These are phyloP conservation scores for Ophiocytium majus DNA, from an alignment of 352 stramenopile genomes.

Conservation along the genomic window DNA sequence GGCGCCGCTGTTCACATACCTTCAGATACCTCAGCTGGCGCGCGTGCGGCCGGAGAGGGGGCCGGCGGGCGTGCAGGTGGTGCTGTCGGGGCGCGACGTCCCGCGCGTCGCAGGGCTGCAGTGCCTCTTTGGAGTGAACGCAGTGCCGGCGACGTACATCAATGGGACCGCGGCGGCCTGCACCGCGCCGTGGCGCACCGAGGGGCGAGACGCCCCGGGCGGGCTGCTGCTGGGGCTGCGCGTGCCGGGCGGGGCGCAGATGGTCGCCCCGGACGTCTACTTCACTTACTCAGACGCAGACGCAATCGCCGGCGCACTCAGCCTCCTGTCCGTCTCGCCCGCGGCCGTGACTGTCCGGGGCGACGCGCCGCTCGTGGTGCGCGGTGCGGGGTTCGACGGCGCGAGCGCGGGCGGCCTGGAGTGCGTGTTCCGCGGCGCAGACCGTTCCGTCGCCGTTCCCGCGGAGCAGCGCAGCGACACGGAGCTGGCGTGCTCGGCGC, in stretches of 20 bases:
- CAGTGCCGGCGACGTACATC: background rate
- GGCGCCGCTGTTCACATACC: background rate
- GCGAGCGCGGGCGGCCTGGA: slow-evolving; percentile 38
- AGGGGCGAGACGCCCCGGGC: background rate
- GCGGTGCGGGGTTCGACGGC: slow-evolving; percentile 59
- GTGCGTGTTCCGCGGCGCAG: background rate
- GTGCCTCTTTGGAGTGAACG: background rate
- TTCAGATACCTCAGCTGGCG: background rate
- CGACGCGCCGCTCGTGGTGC: slow-evolving; percentile 24
- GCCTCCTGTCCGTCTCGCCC: slow-evolving; percentile 51
- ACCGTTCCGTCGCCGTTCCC: too few relatives aligned
- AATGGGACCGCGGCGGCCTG: background rate
- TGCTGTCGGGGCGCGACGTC: background rate
- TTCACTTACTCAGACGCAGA: slow-evolving; percentile 5
- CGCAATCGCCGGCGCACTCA: background rate
- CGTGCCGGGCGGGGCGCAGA: background rate
- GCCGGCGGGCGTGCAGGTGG: background rate
- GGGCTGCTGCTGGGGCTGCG: background rate
- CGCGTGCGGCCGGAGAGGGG: too few relatives aligned
- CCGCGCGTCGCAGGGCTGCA: background rate
- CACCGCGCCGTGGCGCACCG: background rate
- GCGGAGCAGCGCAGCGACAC: background rate
- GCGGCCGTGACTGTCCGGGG: background rate
- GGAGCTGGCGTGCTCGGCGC: background rate
- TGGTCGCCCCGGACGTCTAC: background rate